A percentile compares a stretch with the other conserved stretches of the same genome.
These are phyloP conservation scores for Globisporangium uncinulatum DNA, from an alignment of 352 stramenopile genomes.

Conservation along the genomic window DNA sequence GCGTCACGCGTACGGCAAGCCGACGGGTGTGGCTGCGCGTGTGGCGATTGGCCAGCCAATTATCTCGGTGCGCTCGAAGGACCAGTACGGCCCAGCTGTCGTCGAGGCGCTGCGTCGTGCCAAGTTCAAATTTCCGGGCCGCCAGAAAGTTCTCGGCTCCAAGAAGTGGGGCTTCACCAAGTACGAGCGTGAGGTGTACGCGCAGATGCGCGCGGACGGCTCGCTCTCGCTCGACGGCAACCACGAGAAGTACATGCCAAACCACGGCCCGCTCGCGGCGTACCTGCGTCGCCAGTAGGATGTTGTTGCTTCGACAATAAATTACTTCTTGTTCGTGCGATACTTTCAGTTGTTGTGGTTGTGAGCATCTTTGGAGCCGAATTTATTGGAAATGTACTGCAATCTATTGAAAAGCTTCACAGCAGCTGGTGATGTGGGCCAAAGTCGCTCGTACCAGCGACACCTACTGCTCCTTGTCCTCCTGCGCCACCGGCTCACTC, in stretches of 20 bases:
- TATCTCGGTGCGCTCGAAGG: conserved; percentile 96
- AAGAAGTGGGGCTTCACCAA: conserved; percentile 99
- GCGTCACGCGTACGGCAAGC: conserved; percentile 99
- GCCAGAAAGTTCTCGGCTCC: conserved; percentile 99
- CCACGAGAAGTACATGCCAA: conserved; percentile 96
- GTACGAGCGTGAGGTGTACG: conserved; percentile 98
- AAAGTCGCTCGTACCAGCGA: too few relatives aligned
- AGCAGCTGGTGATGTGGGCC: too few relatives aligned
- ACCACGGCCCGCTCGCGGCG: conserved; percentile 73
- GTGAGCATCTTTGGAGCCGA: background rate
- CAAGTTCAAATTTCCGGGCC: conserved; percentile 99
- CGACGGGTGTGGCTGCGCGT: conserved; percentile 95
- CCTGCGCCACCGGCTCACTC: background rate
- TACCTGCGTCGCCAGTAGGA: conserved; percentile 22
- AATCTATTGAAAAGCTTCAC: too few relatives aligned
- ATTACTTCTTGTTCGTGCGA: conserved; percentile 16
- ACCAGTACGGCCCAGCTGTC: conserved; percentile 90
- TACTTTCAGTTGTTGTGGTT: background rate
- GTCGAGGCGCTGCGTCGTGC: conserved; percentile 98
- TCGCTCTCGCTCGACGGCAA: conserved; percentile 95
- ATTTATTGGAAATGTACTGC: background rate
- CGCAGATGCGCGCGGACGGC: conserved; percentile 92
- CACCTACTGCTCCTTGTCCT: background rate
- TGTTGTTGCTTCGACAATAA: conserved; percentile 6
- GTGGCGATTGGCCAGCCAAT: conserved; percentile 99